phyloP scores from a whole-genome alignment of 805 yeast species.

The Wickerhamiella qilinensis region DNA sequence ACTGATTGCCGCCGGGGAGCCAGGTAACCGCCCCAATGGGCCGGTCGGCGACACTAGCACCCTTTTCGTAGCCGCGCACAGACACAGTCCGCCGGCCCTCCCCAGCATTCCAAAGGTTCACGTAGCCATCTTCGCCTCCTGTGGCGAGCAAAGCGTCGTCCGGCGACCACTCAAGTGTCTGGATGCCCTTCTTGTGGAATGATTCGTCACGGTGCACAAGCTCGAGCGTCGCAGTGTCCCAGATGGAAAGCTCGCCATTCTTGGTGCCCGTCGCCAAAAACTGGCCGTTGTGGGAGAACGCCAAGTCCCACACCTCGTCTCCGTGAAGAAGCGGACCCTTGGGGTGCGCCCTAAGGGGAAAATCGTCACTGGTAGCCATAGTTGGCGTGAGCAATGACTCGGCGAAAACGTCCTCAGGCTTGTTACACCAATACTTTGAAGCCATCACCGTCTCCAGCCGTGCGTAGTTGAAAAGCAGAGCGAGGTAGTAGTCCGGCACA shows the following conservation, averaged over 20 bases:
- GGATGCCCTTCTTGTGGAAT: constrained; percentile 22
- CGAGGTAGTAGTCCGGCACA: neutral
- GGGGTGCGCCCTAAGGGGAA: constrained; percentile 27
- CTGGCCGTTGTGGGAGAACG: constrained; percentile 63
- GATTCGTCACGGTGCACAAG: constrained; percentile 11
- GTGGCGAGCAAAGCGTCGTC: constrained; percentile 51
- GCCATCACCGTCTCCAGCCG: constrained; percentile 9
- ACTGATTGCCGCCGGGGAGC: constrained; percentile 38
- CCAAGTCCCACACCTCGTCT: constrained; percentile 73
- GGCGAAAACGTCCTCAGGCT: constrained; percentile 27
- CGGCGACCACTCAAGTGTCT: constrained; percentile 60
- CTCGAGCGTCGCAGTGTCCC: constrained; percentile 1
- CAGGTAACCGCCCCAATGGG: constrained; percentile 45
- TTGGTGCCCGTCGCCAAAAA: constrained; percentile 44
- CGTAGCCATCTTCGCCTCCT: constrained; percentile 55
- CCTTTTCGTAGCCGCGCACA: constrained; percentile 1
- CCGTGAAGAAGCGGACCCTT: constrained; percentile 26
- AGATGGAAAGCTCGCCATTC: constrained; percentile 7
- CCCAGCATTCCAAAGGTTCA: constrained; percentile 50
- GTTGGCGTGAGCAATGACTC: constrained; percentile 1
- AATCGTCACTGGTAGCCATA: too few relatives aligned
- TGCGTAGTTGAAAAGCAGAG: neutral
- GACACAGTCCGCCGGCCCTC: constrained; percentile 21
- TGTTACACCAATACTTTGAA: constrained; percentile 13
- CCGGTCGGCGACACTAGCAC: neutral